Conservation (phyloP, 139 green algal genomes). For the Diplosphaera chodatii region DNA sequence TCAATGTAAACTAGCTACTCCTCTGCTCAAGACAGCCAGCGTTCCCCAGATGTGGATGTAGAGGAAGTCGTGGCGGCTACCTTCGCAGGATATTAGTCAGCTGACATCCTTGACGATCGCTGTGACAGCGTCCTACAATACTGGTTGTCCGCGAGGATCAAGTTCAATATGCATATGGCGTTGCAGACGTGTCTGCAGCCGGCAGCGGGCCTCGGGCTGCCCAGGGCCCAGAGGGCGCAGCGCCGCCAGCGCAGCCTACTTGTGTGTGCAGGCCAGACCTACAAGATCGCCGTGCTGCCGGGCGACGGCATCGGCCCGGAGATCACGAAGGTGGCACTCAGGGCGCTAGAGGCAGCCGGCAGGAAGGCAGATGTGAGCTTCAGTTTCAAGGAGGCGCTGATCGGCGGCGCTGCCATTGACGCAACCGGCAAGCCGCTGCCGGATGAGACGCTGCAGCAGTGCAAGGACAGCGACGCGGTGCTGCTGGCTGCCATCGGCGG, state of each 20-base stretch:
- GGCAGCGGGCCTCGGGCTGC: neutral
- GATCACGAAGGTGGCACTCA: conserved; percentile 82
- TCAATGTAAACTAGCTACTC: too few relatives aligned
- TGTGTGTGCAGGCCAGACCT: conserved; percentile 8
- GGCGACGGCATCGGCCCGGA: conserved; percentile 98
- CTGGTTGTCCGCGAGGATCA: too few relatives aligned
- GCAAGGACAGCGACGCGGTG: conserved; percentile 83
- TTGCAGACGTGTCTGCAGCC: neutral
- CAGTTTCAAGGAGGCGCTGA: conserved; percentile 71
- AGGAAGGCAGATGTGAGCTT: conserved; percentile 66
- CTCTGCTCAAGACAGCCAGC: too few relatives aligned
- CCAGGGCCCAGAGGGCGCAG: neutral
- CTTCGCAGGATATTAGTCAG: too few relatives aligned
- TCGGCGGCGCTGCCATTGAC: conserved; percentile 95
- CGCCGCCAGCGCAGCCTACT: neutral
- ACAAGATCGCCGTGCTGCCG: conserved; percentile 83
- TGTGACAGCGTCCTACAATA: too few relatives aligned
- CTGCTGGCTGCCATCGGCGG: conserved; percentile 89
- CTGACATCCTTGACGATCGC: too few relatives aligned
- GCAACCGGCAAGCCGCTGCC: conserved; percentile 80
- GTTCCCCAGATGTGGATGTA: too few relatives aligned
- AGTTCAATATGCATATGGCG: too few relatives aligned
- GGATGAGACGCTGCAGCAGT: conserved; percentile 73
- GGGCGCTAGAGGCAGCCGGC: conserved; percentile 68
- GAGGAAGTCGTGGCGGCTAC: too few relatives aligned